These are phyloP conservation scores for Malus hybrid DNA, from an alignment of 331 rosid species.

Conservation along the genomic window DNA sequence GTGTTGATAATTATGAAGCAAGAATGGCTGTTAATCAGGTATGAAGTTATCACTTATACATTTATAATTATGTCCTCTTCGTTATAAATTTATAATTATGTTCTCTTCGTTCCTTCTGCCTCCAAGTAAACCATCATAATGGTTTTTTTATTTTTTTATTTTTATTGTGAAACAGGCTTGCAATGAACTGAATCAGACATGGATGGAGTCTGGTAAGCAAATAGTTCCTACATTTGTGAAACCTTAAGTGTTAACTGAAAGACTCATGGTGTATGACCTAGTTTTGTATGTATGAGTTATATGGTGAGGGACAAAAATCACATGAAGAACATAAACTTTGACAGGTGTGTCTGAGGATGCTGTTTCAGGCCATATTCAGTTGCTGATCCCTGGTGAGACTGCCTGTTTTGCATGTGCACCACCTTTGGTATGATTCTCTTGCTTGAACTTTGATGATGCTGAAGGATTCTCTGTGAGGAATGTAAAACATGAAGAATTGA, in stretches of 20 bases:
- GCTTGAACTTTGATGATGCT: constrained; percentile 11
- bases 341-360: constrained; percentile 98
- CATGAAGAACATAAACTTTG: constrained; percentile 17
- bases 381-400: constrained; percentile 89
- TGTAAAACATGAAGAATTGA: constrained; percentile 5
- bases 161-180: constrained; percentile 58
- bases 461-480: background rate
- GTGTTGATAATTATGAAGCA: constrained; percentile 98
- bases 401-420: constrained; percentile 99
- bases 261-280: background rate
- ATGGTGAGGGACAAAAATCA: constrained; percentile 7
- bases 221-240: background rate
- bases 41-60: background rate
- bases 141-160: background rate
- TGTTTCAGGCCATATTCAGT: constrained; percentile 93
- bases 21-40: constrained; percentile 99
- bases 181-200: constrained; percentile 89
- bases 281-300: background rate
- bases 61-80: background rate
- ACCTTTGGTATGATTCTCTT: constrained; percentile 61
- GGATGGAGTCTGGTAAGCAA: constrained; percentile 88
- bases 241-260: background rate
- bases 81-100: background rate
- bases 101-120: background rate
- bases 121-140: background rate